These are phyloP conservation scores for Carnegiea gigantea DNA, from an alignment of 179 eudicot species.

Conservation along the genomic window DNA sequence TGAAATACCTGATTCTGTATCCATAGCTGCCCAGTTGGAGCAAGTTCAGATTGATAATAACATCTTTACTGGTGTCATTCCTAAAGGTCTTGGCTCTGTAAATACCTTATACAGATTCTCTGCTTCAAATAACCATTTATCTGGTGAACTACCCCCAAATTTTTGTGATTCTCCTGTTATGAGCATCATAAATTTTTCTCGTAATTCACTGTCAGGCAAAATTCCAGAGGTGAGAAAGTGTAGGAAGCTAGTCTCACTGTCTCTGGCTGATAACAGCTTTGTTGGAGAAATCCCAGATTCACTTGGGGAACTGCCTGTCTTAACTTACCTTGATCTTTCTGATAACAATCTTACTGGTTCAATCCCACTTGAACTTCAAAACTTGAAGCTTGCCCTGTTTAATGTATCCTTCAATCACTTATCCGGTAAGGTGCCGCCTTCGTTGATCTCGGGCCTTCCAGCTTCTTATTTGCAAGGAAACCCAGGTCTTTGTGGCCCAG, in stretches of 20 bases:
- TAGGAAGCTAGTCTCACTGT: slow-evolving; percentile 64
- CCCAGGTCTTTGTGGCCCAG: slow-evolving; percentile 68
- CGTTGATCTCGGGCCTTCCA: slow-evolving; percentile 68
- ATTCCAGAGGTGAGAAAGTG: slow-evolving; percentile 71
- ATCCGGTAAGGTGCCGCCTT: slow-evolving; percentile 66
- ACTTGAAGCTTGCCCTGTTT: slow-evolving; percentile 79
- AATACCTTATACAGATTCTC: slow-evolving; percentile 74
- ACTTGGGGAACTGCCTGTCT: slow-evolving; percentile 70
- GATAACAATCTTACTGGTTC: slow-evolving; percentile 72
- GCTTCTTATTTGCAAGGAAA: slow-evolving; percentile 89
- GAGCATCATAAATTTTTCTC: slow-evolving; percentile 78
- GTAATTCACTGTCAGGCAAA: slow-evolving; percentile 57
- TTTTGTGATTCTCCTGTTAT: slow-evolving; percentile 84
- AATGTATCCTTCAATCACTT: slow-evolving; percentile 77
- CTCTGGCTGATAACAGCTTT: slow-evolving; percentile 69
- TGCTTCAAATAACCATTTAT: slow-evolving; percentile 62
- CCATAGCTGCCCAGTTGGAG: slow-evolving; percentile 63
- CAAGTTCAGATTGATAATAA: slow-evolving; percentile 96
- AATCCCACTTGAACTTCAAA: slow-evolving; percentile 73
- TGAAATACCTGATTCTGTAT: slow-evolving; percentile 58
- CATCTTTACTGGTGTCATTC: slow-evolving; percentile 63
- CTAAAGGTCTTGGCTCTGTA: slow-evolving; percentile 67
- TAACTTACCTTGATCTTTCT: slow-evolving; percentile 90
- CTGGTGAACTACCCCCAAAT: slow-evolving; percentile 69
- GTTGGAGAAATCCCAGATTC: slow-evolving; percentile 69